These are phyloP conservation scores for Circinella umbellata DNA, from an alignment of 371 early-diverging fungal species.

Conservation along the genomic window DNA sequence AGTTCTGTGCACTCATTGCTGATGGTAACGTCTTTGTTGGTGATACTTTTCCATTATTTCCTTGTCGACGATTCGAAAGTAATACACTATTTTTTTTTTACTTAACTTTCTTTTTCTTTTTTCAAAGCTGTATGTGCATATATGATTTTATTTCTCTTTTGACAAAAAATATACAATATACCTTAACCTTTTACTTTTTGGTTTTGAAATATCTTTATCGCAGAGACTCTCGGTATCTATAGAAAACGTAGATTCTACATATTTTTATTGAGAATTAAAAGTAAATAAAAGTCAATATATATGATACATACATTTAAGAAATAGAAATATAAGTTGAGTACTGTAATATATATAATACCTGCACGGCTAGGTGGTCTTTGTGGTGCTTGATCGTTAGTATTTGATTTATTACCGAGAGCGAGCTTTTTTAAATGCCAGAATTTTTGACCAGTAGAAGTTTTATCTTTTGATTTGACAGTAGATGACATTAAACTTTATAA, in stretches of 20 bases:
- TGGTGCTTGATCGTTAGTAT: slow-evolving; percentile 8
- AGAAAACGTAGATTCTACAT: slow-evolving; percentile 15
- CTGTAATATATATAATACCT: not conserved
- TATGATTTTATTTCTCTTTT: not conserved
- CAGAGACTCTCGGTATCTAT: slow-evolving; percentile 19
- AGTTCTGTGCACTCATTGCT: slow-evolving; percentile 22
- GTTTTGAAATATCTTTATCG: slow-evolving; percentile 12
- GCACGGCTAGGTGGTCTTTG: slow-evolving; percentile 20
- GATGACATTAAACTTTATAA: slow-evolving; percentile 10
- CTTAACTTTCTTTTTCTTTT: not conserved
- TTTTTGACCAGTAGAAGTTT: slow-evolving; percentile 16
- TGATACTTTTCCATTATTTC: slow-evolving; percentile 8
- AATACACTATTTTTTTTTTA: slow-evolving; percentile 12
- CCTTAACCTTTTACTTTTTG: slow-evolving; percentile 27
- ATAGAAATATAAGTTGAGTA: too few species aligned
- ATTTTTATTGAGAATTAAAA: not conserved
- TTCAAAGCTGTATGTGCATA: too few species aligned
- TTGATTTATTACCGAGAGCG: slow-evolving; percentile 18
- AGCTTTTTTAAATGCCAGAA: slow-evolving; percentile 23
- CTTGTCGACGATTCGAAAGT: slow-evolving; percentile 13
- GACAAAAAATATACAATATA: not conserved
- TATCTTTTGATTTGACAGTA: slow-evolving; percentile 18
- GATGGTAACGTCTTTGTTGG: slow-evolving; percentile 9
- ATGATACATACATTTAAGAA: too few species aligned
- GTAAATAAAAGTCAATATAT: not conserved